Base-by-base conservation (phyloP, 768 basidiomycete genomes). In the Leccinum sublutescens region DNA sequence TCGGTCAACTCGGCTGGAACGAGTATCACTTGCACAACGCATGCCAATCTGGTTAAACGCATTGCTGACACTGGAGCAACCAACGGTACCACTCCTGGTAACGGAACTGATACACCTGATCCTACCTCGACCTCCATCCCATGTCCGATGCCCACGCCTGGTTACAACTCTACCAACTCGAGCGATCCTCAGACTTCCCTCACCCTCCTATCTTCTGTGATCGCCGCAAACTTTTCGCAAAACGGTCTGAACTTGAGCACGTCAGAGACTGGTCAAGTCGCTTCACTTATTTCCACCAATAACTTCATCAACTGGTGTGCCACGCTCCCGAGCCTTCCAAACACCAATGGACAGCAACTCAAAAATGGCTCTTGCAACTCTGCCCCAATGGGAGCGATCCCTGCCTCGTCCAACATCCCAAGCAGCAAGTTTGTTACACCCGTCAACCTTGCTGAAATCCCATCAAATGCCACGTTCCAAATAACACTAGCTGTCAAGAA, bases 231-330 rank as follows among this genome's bases (percentile, higher is more conserved):
- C n/a, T 86, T 88, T 59, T 78, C 74, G 15, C 74, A 83, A 50
- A 68, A 84, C 60, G 89, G 88, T 21, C 71, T 76, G 60, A 62
- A 66, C 15, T 55, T 43, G 23, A 65, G 59, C 27, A 62, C 68
- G 21, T 61, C 75, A 1, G 63, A 65, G 1, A 60, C 77, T 55
- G 84, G 83, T 29, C 79, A 86, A 71, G 78, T 79, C 23, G 75
- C 84, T 14, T 86, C 85, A 6, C 72, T 84, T 7, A 85, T 82
- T 0, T 86, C 86, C n/a, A 71, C 71, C 50, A 86, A 90, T 76
- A 90, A 90, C 77, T 91, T 86, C 70, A 87, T 88, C 74, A 87
- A 87, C 75, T 86, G 77, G 70, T 88, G 87, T 64, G 71, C 76
- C 7, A 81, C 79, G 15, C 66, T 78, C 4, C 67, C 78, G 4